A percentile compares a stretch with the other conserved stretches of the same genome.
phyloP scores from a whole-genome alignment of 23 red algal genomes.

The Gracilaria caudata region DNA sequence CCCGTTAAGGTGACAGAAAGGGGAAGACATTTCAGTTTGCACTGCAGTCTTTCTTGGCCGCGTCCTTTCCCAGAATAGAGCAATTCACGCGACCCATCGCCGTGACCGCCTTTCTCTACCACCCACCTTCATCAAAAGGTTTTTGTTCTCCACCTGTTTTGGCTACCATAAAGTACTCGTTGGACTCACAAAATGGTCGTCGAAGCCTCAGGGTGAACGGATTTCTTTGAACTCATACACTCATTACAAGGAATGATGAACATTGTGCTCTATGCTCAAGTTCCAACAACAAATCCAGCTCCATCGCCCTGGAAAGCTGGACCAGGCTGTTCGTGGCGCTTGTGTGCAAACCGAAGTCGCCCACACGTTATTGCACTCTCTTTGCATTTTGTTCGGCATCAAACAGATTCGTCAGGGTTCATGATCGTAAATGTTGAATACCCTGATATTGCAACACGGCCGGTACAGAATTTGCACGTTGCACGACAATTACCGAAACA shows the following conservation, averaged over 20 bases:
- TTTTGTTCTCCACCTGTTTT: conserved; percentile 3
- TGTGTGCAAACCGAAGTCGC: conserved; percentile 24
- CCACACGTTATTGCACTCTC: conserved; percentile 7
- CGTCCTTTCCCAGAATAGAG: conserved; percentile 5
- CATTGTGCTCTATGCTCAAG: conserved; percentile 3
- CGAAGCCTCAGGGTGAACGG: conserved; percentile 3
- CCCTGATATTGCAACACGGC: conserved; percentile 2
- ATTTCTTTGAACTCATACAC: too few relatives aligned
- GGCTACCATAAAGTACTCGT: not conserved
- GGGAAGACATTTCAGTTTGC: not conserved
- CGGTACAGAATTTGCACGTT: conserved; percentile 7
- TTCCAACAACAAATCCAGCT: not conserved
- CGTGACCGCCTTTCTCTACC: not conserved
- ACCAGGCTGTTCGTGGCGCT: conserved; percentile 17
- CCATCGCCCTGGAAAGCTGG: not conserved
- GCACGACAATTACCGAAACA: not conserved
- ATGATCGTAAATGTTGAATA: not conserved
- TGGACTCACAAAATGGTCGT: not conserved
- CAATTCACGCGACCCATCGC: conserved; percentile 18
- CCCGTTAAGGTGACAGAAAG: not conserved
- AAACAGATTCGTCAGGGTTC: conserved; percentile 10
- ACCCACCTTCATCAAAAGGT: conserved; percentile 2
- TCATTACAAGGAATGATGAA: not conserved
- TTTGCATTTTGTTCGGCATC: not conserved
- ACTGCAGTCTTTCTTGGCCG: conserved; percentile 13